Percentiles rank a stretch among this genome's conserved stretches.
Evolutionary conservation across 139 green algal genomes (phyloP).

Genomic region (Zygnema circumcarinatum): DNA sequence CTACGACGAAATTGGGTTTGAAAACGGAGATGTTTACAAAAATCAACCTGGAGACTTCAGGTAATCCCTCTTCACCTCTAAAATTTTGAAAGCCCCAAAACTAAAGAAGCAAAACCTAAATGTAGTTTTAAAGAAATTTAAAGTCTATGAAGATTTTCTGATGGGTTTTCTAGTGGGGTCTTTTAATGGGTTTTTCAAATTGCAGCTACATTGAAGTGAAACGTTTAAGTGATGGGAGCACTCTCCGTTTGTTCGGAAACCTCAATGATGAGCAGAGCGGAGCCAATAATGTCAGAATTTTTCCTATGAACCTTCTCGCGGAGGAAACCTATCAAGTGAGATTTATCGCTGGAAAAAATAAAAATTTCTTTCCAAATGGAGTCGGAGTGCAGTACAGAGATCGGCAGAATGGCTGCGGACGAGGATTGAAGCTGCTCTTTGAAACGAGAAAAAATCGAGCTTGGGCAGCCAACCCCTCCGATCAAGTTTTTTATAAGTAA

Average conservation of each 20-base stretch:
- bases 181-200: too few relatives aligned
- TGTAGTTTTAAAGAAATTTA: too few relatives aligned
- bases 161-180: too few relatives aligned
- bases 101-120: too few relatives aligned
- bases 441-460: not conserved
- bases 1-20: slow-evolving; percentile 3
- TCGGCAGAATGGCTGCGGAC: not conserved
- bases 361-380: not conserved
- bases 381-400: not conserved
- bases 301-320: not conserved
- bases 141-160: too few relatives aligned
- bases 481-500: slow-evolving; percentile 1
- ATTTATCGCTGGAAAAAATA: not conserved
- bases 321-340: not conserved
- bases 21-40: not conserved
- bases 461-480: not conserved
- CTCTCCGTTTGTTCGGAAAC: not conserved
- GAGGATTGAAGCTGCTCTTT: not conserved
- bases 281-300: not conserved
- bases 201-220: not conserved
- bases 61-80: too few relatives aligned
- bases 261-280: not conserved
- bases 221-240: not conserved
- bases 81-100: too few relatives aligned
- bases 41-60: not conserved